phyloP scores from a whole-genome alignment of 2,329 filamentous ascomycete species.

The Fusarium oxysporum region DNA sequence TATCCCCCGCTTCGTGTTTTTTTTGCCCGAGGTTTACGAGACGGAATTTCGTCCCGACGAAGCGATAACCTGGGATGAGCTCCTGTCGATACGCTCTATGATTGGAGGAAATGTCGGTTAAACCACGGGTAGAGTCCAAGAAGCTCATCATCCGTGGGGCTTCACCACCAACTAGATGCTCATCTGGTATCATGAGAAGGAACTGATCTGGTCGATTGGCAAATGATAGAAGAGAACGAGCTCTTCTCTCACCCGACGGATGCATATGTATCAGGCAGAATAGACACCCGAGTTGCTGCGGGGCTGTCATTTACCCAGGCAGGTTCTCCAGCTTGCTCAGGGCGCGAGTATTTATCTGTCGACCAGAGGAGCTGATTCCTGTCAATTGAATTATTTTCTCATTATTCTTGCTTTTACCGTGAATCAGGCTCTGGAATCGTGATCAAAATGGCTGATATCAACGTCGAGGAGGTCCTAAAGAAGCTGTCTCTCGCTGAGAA shows the following conservation, averaged over 20 bases:
- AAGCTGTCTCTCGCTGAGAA: slow-evolving; percentile 66
- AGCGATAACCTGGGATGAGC: slow-evolving; percentile 19
- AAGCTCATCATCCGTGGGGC: slow-evolving; percentile 31
- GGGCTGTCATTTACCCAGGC: slow-evolving; percentile 36
- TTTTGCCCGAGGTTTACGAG: background rate
- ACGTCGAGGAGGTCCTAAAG: slow-evolving; percentile 65
- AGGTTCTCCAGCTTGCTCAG: background rate
- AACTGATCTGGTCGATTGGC: slow-evolving; percentile 16
- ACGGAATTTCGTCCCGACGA: slow-evolving; percentile 39
- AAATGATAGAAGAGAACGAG: slow-evolving; percentile 19
- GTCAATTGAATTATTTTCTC: slow-evolving; percentile 19
- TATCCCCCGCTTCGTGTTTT: background rate
- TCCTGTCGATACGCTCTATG: background rate
- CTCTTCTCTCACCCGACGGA: background rate
- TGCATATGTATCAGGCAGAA: slow-evolving; percentile 36
- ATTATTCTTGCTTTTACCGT: background rate
- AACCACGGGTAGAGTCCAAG: slow-evolving; percentile 2
- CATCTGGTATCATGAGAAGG: slow-evolving; percentile 38
- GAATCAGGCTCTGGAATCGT: background rate
- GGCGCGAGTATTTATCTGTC: slow-evolving; percentile 3
- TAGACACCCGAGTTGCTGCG: slow-evolving; percentile 19
- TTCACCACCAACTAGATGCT: slow-evolving; percentile 32
- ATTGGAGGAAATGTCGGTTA: slow-evolving; percentile 19
- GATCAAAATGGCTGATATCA: slow-evolving; percentile 60
- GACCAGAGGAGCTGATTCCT: background rate